Percentiles rank a stretch among this genome's conserved stretches.
These are phyloP conservation scores for Emericellopsis atlantica DNA, from an alignment of 2,329 filamentous ascomycete species.

Conservation along the genomic window DNA sequence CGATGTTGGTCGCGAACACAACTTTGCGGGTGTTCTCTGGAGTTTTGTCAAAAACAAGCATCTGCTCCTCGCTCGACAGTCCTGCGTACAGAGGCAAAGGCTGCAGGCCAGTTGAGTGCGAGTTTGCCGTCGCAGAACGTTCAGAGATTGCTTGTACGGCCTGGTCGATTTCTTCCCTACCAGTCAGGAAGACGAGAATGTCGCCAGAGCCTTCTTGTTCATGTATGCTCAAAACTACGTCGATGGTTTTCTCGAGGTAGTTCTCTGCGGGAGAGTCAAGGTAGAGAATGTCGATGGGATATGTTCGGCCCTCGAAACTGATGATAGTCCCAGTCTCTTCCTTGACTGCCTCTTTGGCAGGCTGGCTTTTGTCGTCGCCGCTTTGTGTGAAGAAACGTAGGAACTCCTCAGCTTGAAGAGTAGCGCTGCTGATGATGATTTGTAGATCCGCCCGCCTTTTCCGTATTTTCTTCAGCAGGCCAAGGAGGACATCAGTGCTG, in stretches of 20 bases:
- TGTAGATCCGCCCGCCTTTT: slow-evolving; percentile 69
- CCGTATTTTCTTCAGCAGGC: slow-evolving; percentile 80
- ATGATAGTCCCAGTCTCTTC: slow-evolving; percentile 43
- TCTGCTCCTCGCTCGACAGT: slow-evolving; percentile 79
- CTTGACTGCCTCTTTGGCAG: slow-evolving; percentile 6
- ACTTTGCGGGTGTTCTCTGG: slow-evolving; percentile 78
- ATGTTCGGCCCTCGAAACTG: slow-evolving; percentile 76
- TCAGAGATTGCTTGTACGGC: slow-evolving; percentile 71
- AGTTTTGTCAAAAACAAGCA: slow-evolving; percentile 83
- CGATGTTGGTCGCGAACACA: slow-evolving; percentile 89
- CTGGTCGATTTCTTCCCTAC: slow-evolving; percentile 82
- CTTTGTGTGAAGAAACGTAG: slow-evolving; percentile 56
- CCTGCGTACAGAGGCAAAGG: slow-evolving; percentile 76
- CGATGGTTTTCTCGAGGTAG: slow-evolving; percentile 73
- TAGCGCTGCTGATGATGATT: slow-evolving; percentile 87
- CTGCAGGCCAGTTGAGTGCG: slow-evolving; percentile 13
- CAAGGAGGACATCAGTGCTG: slow-evolving; percentile 82
- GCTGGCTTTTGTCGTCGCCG: slow-evolving; percentile 21
- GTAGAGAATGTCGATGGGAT: slow-evolving; percentile 80
- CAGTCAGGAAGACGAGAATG: slow-evolving; percentile 83
- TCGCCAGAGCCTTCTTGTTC: slow-evolving; percentile 69
- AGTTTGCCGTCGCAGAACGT: slow-evolving; percentile 46
- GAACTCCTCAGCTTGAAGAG: slow-evolving; percentile 80
- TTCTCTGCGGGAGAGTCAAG: slow-evolving; percentile 67
- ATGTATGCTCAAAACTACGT: slow-evolving; percentile 82